phyloP scores from a whole-genome alignment of 768 basidiomycete genomes.

The Termitomyces sp. region DNA sequence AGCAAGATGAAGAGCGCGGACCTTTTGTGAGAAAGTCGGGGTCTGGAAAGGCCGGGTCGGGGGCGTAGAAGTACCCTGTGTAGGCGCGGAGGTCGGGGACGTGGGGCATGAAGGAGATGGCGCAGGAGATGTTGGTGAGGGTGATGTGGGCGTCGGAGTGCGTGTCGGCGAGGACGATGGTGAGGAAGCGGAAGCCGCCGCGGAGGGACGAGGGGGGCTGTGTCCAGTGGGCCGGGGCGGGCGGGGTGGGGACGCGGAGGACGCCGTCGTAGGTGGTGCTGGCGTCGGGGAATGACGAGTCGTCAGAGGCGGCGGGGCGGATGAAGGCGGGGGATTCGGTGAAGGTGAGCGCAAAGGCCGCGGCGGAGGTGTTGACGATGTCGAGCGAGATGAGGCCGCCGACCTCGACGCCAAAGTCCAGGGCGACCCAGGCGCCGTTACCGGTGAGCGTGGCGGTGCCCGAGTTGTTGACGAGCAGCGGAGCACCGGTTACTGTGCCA shows the following conservation, averaged over 20 bases:
- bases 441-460: conserved; percentile 33
- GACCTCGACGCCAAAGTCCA: conserved; percentile 54
- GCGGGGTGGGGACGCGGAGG: conserved; percentile 31
- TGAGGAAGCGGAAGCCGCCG: conserved; percentile 51
- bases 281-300: conserved; percentile 43
- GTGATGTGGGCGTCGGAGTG: conserved; percentile 16
- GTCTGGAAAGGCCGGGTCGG: conserved; percentile 39
- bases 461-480: conserved; percentile 25
- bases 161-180: conserved; percentile 31
- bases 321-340: conserved; percentile 55
- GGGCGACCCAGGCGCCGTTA: conserved; percentile 39
- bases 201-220: conserved; percentile 39
- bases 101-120: conserved; percentile 51
- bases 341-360: conserved; percentile 46
- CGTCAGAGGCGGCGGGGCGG: conserved; percentile 45
- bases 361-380: conserved; percentile 26
- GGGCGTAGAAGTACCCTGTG: conserved; percentile 46
- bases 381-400: conserved; percentile 48
- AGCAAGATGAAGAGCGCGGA: conserved; percentile 6
- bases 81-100: conserved; percentile 42
- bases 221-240: conserved; percentile 36
- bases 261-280: conserved; percentile 38
- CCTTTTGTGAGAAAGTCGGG: conserved; percentile 45
- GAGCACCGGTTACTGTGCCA: conserved; percentile 28
- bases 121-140: conserved; percentile 43